These are phyloP conservation scores for Boletus tomentosulus DNA, from an alignment of 768 basidiomycete genomes.

Conservation along the genomic window DNA sequence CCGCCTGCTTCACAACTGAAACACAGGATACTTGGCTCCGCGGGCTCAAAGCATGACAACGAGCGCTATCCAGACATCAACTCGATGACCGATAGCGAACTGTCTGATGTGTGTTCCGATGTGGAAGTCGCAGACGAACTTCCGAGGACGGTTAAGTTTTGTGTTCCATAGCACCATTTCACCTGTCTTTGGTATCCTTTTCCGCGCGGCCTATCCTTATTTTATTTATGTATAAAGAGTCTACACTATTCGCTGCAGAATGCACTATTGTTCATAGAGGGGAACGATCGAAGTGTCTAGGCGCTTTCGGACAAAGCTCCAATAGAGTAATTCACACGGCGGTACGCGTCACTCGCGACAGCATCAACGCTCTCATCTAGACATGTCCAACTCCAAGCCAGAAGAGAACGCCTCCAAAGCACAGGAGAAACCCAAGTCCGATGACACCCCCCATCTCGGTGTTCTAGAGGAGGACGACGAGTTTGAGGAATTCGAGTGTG, in stretches of 20 bases:
- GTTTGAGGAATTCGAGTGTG: slow-evolving; percentile 88
- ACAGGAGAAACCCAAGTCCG: slow-evolving; percentile 39
- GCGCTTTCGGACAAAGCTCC: no score
- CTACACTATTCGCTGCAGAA: background rate
- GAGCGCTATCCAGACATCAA: slow-evolving; percentile 18
- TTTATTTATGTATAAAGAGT: slow-evolving; percentile 26
- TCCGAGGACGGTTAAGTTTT: slow-evolving; percentile 11
- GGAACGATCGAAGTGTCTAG: no score
- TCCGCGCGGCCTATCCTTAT: slow-evolving; percentile 29
- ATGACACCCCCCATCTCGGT: slow-evolving; percentile 63
- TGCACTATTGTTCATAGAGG: slow-evolving; percentile 3
- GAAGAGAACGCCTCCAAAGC: slow-evolving; percentile 26
- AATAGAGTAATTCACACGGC: slow-evolving; percentile 20
- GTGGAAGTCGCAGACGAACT: slow-evolving; percentile 24
- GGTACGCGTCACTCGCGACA: slow-evolving; percentile 5
- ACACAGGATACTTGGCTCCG: slow-evolving; percentile 17
- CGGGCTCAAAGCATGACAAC: slow-evolving; percentile 12
- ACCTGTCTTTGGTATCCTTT: slow-evolving; percentile 1
- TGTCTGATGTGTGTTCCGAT: slow-evolving; percentile 25
- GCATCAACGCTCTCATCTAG: slow-evolving; percentile 24
- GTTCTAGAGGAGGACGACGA: slow-evolving; percentile 97
- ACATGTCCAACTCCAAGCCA: slow-evolving; percentile 44
- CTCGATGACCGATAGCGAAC: slow-evolving; percentile 18
- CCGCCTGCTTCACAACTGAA: slow-evolving; percentile 22
- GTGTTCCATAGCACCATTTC: slow-evolving; percentile 10